These are phyloP conservation scores for Lipomyces mesembrius DNA, from an alignment of 805 yeast species.

Conservation along the genomic window DNA sequence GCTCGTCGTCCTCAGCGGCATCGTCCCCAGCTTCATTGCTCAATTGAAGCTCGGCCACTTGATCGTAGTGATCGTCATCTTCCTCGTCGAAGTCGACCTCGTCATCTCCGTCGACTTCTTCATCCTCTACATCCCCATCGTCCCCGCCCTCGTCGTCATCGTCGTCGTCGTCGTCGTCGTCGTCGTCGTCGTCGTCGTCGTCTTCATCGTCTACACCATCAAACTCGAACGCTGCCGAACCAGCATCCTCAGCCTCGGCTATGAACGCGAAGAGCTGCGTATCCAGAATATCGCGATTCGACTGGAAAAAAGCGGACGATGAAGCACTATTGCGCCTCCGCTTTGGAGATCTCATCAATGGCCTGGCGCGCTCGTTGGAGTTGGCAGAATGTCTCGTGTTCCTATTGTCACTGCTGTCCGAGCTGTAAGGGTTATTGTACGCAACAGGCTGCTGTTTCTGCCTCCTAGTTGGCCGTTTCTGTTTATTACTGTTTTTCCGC, in stretches of 20 bases:
- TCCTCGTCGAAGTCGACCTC: constrained; percentile 50
- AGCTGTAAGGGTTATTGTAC: constrained; percentile 32
- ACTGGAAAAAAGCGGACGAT: constrained; percentile 10
- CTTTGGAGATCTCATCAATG: constrained; percentile 15
- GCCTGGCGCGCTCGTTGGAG: constrained; percentile 3
- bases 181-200: constrained; percentile 30
- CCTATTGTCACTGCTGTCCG: constrained; percentile 23
- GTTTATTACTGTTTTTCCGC: constrained; percentile 10
- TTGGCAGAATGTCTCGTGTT: constrained; percentile 3
- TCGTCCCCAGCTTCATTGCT: constrained; percentile 37
- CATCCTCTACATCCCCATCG: constrained; percentile 46
- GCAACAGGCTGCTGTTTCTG: constrained; percentile 18
- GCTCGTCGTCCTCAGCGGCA: constrained; percentile 46
- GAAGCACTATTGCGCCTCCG: constrained; percentile 16
- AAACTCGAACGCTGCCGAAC: constrained; percentile 8
- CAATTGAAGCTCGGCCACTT: constrained; percentile 47
- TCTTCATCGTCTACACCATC: constrained; percentile 36
- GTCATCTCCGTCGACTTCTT: constrained; percentile 44
- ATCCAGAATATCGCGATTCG: constrained; percentile 14
- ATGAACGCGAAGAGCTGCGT: constrained; percentile 33
- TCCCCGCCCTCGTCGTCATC: constrained; percentile 32
- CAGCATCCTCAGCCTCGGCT: constrained; percentile 29
- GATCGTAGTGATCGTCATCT: constrained; percentile 60
- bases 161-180: constrained; percentile 26
- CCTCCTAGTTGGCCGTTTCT: constrained; percentile 12